Conservation (phyloP, 805 yeast species). For the Metschnikowia santaceciliae region DNA sequence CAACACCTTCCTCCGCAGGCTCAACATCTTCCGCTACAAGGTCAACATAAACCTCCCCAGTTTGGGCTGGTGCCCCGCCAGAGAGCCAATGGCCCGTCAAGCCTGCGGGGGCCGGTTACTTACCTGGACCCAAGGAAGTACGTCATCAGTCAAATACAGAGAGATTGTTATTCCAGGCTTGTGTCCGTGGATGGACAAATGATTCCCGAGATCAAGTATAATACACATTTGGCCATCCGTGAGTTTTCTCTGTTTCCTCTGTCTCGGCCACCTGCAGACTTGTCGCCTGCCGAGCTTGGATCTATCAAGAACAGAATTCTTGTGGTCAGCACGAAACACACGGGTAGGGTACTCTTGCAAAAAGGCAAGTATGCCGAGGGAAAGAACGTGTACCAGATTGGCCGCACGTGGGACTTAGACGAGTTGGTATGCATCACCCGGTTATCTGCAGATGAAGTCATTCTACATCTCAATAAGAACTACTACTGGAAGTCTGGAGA, state of each 20-base stretch:
- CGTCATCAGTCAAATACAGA: conserved; percentile 30
- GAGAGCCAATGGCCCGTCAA: conserved; percentile 1
- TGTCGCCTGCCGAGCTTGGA: conserved; percentile 39
- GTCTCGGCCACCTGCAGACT: conserved; percentile 57
- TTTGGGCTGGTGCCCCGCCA: conserved; percentile 5
- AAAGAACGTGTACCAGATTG: conserved; percentile 77
- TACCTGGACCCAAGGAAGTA: conserved; percentile 17
- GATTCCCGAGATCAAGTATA: conserved; percentile 42
- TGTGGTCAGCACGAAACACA: conserved; percentile 55
- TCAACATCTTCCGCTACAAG: neutral
- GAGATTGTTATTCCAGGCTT: conserved; percentile 37
- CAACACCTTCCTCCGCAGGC: neutral
- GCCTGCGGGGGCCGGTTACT: neutral
- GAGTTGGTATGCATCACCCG: conserved; percentile 58
- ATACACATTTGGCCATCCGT: conserved; percentile 69
- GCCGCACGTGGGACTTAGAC: conserved; percentile 85
- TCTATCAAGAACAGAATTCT: conserved; percentile 55
- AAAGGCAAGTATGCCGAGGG: conserved; percentile 74
- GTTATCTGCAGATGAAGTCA: conserved; percentile 52
- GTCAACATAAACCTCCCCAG: neutral
- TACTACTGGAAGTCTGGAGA: conserved; percentile 68
- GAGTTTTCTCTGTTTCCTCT: conserved; percentile 74
- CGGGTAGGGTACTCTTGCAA: conserved; percentile 70
- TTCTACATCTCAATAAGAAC: conserved; percentile 62
- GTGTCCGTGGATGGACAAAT: conserved; percentile 13